Evolutionary conservation across 2,329 filamentous ascomycete genomes (phyloP).

Genomic region (Immersiporthe knoxdaviesiana): DNA sequence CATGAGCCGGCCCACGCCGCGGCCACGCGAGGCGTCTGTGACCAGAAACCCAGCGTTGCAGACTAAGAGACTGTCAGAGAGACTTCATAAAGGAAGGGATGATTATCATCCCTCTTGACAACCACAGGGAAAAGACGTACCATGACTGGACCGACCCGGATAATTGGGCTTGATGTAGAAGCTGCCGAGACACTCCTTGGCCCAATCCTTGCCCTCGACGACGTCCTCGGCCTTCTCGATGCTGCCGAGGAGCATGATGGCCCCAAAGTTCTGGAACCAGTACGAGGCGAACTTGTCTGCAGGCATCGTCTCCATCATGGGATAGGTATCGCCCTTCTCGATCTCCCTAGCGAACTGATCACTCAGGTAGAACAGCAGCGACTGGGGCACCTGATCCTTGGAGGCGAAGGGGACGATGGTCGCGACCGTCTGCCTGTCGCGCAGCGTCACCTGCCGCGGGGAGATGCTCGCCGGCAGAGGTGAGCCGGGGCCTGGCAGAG

Average conservation of each 20-base stretch:
- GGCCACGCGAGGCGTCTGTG: conserved; percentile 72
- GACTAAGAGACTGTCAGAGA: conserved; percentile 45
- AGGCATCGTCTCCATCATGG: conserved; percentile 78
- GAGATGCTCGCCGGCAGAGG: conserved; percentile 70
- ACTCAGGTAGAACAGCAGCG: conserved; percentile 75
- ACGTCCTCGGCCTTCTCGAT: conserved; percentile 66
- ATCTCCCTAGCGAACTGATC: conserved; percentile 89
- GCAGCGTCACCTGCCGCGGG: conserved; percentile 77
- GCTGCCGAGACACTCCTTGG: conserved; percentile 79
- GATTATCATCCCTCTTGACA: too few species aligned
- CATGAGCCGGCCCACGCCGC: conserved; percentile 75
- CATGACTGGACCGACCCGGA: conserved; percentile 83
- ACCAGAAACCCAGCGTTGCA: conserved; percentile 85
- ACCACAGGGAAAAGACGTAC: background rate
- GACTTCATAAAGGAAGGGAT: too few species aligned
- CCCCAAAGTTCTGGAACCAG: conserved; percentile 91
- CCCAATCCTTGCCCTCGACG: conserved; percentile 71
- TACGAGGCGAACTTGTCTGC: conserved; percentile 77
- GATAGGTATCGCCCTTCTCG: conserved; percentile 88
- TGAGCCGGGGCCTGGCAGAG: conserved; percentile 67
- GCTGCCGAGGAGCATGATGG: conserved; percentile 82
- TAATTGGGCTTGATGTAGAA: conserved; percentile 97
- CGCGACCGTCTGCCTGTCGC: conserved; percentile 81
- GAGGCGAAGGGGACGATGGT: conserved; percentile 83
- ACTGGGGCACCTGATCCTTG: conserved; percentile 73